Evolutionary conservation across 2,329 filamentous ascomycete species (phyloP), one percentile per base, ranked within the genome.

Genomic region (Arthrobotrys musiformis): DNA sequence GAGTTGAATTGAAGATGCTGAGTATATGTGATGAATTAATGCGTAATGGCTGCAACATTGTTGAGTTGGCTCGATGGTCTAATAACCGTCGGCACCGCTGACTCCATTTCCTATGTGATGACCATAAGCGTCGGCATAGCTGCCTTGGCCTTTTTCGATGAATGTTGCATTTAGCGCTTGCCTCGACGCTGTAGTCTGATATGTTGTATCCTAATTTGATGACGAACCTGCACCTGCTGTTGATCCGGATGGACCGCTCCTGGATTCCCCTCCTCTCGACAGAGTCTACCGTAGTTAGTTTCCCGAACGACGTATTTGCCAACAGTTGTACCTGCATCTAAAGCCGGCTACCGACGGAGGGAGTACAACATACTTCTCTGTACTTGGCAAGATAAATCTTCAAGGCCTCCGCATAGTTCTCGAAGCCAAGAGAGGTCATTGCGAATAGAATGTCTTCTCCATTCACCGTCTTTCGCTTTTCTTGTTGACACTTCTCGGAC

Each of bases 371-470:
- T 88, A 98, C 95, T 89, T 99, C 95, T 84, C 95, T 91, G 85
- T 98, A 99, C 83, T 97, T 95, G 76, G 94, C 93, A 46, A 99
- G 88, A 84, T 99, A 99, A 81, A 99, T 97, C 85, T 99, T 99
- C 73, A 99, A 87, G 0, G 95, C 95, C 84, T 99, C 95, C 26
- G 94, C 92, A 83, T 99, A 99, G 85, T 99, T 99, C 85, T 99
- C 95, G 84, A 99, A 99, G 0, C 95, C 95, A 37, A 99, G 88
- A 26, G 95, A 99, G 6, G 94, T 98, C 95, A 99, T 99, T 78
- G 95, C 95, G 83, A 98, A 99, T 52, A 99, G 86, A 76, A 99
- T 99, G 82, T 99, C 95, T 85, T 99, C 95, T 81, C 95, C 95
- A 82, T 99, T 99, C 80, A 99, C 95, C 0, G 95, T 99, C 87